Evolutionary conservation across 2,329 filamentous ascomycete species (phyloP).

Genomic region (Fusarium transvaalense): DNA sequence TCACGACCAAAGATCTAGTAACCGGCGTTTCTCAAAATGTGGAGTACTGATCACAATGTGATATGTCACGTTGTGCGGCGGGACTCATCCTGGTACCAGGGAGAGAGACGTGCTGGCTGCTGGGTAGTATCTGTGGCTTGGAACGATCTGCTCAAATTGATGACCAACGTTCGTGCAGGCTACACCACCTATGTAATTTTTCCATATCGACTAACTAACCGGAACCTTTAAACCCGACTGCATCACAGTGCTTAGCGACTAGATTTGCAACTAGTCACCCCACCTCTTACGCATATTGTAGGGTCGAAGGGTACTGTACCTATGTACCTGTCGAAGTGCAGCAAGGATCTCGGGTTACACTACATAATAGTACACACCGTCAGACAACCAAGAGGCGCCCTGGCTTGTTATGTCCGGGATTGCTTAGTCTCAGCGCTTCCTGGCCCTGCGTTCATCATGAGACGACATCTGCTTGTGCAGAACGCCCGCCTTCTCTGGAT

Average conservation of each 20-base stretch:
- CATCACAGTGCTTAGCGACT: background rate
- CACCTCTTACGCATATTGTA: slow-evolving; percentile 31
- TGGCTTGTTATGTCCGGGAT: slow-evolving; percentile 17
- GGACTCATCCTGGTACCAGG: slow-evolving; percentile 36
- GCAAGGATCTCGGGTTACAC: slow-evolving; percentile 37
- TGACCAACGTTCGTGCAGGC: slow-evolving; percentile 26
- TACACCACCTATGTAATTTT: slow-evolving; percentile 9
- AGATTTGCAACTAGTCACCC: slow-evolving; percentile 12
- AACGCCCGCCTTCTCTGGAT: slow-evolving; percentile 20
- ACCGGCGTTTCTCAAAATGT: slow-evolving; percentile 17
- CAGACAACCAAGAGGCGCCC: slow-evolving; percentile 22
- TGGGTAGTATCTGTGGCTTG: slow-evolving; percentile 31
- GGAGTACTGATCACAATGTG: slow-evolving; percentile 45
- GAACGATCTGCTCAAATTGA: slow-evolving; percentile 25
- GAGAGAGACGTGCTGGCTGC: slow-evolving; percentile 28
- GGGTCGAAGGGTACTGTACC: slow-evolving; percentile 7
- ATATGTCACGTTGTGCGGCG: slow-evolving; percentile 43
- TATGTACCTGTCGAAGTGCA: slow-evolving; percentile 18
- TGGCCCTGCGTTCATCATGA: slow-evolving; percentile 15
- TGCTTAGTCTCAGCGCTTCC: slow-evolving; percentile 21
- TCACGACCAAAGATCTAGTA: slow-evolving; percentile 10
- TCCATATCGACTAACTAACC: slow-evolving; percentile 18
- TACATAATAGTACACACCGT: slow-evolving; percentile 11
- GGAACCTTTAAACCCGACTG: slow-evolving; percentile 7
- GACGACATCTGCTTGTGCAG: slow-evolving; percentile 26